phyloP scores from a whole-genome alignment of 805 yeast genomes.

The Schwanniomyces polymorphus region DNA sequence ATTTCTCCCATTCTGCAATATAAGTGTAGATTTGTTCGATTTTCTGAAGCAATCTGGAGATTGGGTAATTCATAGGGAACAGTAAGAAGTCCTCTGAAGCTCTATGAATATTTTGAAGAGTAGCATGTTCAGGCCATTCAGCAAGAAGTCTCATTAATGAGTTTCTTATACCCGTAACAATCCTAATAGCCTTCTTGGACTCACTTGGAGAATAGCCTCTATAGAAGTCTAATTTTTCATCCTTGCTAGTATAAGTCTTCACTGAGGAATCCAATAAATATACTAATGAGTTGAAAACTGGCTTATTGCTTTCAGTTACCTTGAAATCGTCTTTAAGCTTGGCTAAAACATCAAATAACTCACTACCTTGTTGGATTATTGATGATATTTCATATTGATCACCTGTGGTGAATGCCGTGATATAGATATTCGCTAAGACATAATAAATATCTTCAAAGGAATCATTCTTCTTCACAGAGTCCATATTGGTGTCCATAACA shows the following conservation, averaged over 20 bases:
- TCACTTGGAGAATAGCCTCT: slow-evolving; percentile 60
- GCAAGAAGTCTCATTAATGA: slow-evolving; percentile 46
- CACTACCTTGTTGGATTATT: slow-evolving; percentile 41
- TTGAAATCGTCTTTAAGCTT: slow-evolving; percentile 8
- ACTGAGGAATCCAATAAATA: slow-evolving; percentile 17
- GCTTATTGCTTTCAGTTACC: slow-evolving; percentile 14
- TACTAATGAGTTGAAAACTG: slow-evolving; percentile 18
- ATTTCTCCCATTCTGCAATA: slow-evolving; percentile 90
- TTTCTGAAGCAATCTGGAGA: slow-evolving; percentile 76
- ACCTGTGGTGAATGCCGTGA: slow-evolving; percentile 36
- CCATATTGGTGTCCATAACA: slow-evolving; percentile 38
- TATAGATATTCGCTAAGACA: slow-evolving; percentile 50
- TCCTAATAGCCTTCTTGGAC: slow-evolving; percentile 54
- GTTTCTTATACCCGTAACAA: slow-evolving; percentile 32
- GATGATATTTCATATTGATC: slow-evolving; percentile 15
- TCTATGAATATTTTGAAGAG: slow-evolving; percentile 64
- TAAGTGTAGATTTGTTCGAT: slow-evolving; percentile 83
- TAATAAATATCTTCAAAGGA: slow-evolving; percentile 47
- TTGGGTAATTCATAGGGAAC: slow-evolving; percentile 66
- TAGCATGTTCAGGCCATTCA: slow-evolving; percentile 96
- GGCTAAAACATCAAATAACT: slow-evolving; percentile 12
- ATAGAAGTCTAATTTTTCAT: slow-evolving; percentile 53
- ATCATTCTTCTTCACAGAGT: slow-evolving; percentile 17
- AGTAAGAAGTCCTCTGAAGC: slow-evolving; percentile 65
- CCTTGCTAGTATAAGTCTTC: slow-evolving; percentile 14